Base-by-base conservation (phyloP, 2,329 filamentous ascomycete genomes). In the Sclerotinia glacialis region DNA sequence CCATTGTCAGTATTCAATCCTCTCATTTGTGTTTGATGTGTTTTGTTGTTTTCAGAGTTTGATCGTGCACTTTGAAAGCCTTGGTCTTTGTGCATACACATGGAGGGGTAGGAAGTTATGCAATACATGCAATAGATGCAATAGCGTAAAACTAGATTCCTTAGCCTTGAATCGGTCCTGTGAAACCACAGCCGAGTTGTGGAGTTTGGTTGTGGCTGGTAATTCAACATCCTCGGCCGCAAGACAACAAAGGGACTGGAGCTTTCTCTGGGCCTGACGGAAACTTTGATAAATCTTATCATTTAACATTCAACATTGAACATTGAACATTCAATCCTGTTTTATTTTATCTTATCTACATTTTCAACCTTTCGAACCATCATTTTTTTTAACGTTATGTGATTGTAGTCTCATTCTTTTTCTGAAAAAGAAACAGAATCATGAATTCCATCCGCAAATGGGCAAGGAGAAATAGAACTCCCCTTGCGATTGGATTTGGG, bases 381-480 rank as follows among this genome's bases (percentile, higher is more conserved):
- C 26, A 49, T 63, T 44, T 58, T 40, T 40, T 26, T 62, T 9
- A 67, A 58, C 67, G 71, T 66, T 56, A 73, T 73, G 71, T 69
- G 65, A 69, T 61, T 67, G 52, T 58, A 11, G n/a, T 46, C 37
- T 37, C 9, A 46, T 58, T 47, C 26, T 56, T 56, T 55, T 47
- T 46, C 28, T 46, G 44, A 11, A 40, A 44, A 66, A 52, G 40
- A 46, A 58, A 26, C 40, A 54, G 69, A 69, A 76, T 69, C 77
- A 89, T 89, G 86, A 81, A 89, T 74, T 81, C 83, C 70, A 91
- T 91, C 74, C 90, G 91, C 82, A 89, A 88, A 82, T 99, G 95
- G 93, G 83, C 98, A 77, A 88, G 88, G 80, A 92, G 92, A 80
- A 96, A 99, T 82, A 88, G 92, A 78, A 95, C 90, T 75, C 91